Conservation (phyloP, 2,329 filamentous ascomycete genomes). For the Elsinoe ampelina region DNA sequence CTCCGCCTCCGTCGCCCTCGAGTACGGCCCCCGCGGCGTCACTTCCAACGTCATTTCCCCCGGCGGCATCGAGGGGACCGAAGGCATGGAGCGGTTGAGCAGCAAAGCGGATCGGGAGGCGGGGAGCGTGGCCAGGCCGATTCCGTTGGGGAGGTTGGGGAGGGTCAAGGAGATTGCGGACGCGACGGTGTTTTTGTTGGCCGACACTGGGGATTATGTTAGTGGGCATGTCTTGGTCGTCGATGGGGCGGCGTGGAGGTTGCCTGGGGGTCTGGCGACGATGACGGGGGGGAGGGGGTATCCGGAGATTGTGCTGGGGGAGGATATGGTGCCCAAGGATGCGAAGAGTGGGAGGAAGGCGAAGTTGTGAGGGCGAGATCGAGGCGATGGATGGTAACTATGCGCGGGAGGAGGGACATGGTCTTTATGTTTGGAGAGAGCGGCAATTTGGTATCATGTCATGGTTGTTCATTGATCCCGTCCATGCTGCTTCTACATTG, state of each 20-base stretch:
- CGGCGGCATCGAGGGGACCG: constrained; percentile 76
- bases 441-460: not conserved
- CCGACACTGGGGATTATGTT: constrained; percentile 75
- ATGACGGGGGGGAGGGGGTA: constrained; percentile 31
- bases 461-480: not conserved
- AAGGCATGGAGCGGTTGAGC: constrained; percentile 43
- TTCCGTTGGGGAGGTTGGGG: constrained; percentile 71
- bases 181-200: constrained; percentile 81
- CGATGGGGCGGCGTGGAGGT: constrained; percentile 46
- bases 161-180: constrained; percentile 82
- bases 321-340: constrained; percentile 41
- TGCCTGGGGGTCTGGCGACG: not conserved
- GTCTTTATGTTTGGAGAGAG: too few species aligned
- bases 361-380: constrained; percentile 44
- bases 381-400: too few species aligned
- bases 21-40: constrained; percentile 80
- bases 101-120: not conserved
- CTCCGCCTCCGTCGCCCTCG: constrained; percentile 67
- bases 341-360: constrained; percentile 50
- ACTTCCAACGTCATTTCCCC: constrained; percentile 84
- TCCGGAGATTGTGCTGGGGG: constrained; percentile 51
- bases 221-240: constrained; percentile 74
- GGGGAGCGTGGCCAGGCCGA: constrained; percentile 26
- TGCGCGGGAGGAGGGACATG: not conserved
- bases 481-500: not conserved